A percentile compares a stretch with the other conserved stretches of the same genome.
phyloP scores from a whole-genome alignment of 192 early-diverging fungal species.

The Thamnidium elegans region DNA sequence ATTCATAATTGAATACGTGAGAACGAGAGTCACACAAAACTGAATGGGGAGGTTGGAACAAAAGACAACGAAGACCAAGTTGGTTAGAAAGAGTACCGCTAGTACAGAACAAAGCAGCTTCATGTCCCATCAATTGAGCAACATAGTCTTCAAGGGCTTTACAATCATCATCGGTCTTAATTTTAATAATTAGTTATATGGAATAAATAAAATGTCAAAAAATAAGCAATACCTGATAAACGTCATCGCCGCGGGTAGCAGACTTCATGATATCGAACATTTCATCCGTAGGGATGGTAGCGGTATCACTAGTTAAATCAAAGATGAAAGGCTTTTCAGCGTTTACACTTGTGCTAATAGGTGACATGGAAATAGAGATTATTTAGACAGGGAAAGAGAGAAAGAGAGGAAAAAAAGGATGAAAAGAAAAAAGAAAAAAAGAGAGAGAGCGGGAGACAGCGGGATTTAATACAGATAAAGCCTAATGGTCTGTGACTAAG shows the following conservation, averaged over 20 bases:
- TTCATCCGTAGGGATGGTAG: constrained; percentile 55
- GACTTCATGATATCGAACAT: constrained; percentile 64
- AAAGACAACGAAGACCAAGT: constrained; percentile 72
- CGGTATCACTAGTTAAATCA: constrained; percentile 55
- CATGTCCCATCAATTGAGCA: constrained; percentile 71
- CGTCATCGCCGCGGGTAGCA: constrained; percentile 55
- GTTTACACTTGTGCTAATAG: background rate
- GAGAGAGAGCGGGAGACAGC: background rate
- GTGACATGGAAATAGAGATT: background rate
- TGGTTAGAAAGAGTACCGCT: constrained; percentile 86
- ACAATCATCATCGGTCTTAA: constrained; percentile 11
- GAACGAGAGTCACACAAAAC: constrained; percentile 73
- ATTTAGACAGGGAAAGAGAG: no score
- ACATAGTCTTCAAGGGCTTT: constrained; percentile 59
- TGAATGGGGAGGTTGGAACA: constrained; percentile 74
- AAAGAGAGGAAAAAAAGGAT: no score
- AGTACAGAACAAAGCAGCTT: constrained; percentile 77
- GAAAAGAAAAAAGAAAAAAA: background rate
- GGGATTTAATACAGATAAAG: constrained; percentile 3
- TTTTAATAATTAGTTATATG: background rate
- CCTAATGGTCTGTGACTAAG: no score
- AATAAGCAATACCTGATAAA: constrained; percentile 38
- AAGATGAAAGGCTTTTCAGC: constrained; percentile 8
- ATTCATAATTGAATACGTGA: constrained; percentile 80
- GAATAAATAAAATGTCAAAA: background rate